These are phyloP conservation scores for Penicillium atrosanguineum DNA, from an alignment of 495 filamentous ascomycete genomes.

Conservation along the genomic window DNA sequence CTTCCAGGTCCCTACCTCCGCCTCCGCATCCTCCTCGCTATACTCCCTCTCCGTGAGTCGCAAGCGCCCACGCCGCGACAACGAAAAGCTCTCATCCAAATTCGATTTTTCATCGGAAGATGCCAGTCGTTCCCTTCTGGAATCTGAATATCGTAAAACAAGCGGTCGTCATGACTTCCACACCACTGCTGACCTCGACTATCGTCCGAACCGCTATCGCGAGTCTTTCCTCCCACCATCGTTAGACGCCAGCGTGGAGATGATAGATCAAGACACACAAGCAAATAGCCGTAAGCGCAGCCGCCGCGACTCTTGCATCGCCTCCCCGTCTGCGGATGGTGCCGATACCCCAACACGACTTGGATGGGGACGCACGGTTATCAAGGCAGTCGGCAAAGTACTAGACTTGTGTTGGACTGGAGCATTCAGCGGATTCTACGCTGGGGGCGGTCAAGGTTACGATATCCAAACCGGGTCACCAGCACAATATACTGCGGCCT, in stretches of 20 bases:
- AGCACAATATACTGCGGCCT: slow-evolving; percentile 20
- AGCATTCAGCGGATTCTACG: slow-evolving; percentile 79
- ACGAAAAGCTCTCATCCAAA: slow-evolving; percentile 26
- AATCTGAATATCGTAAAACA: slow-evolving; percentile 56
- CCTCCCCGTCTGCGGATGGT: slow-evolving; percentile 21
- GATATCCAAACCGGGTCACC: slow-evolving; percentile 31
- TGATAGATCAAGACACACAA: slow-evolving; percentile 18
- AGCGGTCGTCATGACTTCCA: slow-evolving; percentile 55
- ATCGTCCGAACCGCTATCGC: slow-evolving; percentile 46
- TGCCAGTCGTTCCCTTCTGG: slow-evolving; percentile 46
- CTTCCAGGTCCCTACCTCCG: slow-evolving; percentile 68
- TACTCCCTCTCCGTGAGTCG: slow-evolving; percentile 57
- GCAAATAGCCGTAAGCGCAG: slow-evolving; percentile 40
- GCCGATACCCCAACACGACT: slow-evolving; percentile 16
- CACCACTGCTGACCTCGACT: slow-evolving; percentile 38
- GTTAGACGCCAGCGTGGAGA: slow-evolving; percentile 34
- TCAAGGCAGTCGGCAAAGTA: slow-evolving; percentile 69
- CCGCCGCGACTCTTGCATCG: slow-evolving; percentile 34
- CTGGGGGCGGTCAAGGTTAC: slow-evolving; percentile 76
- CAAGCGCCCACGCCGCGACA: slow-evolving; percentile 41
- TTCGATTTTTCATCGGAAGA: slow-evolving; percentile 24
- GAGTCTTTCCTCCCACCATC: slow-evolving; percentile 34
- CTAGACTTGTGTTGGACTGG: slow-evolving; percentile 76
- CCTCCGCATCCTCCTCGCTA: slow-evolving; percentile 58
- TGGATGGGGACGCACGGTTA: slow-evolving; percentile 47